Evolutionary conservation across 257 asterid genomes (phyloP), one percentile per base, ranked within the genome.

Genomic region (Phtheirospermum japonicum): DNA sequence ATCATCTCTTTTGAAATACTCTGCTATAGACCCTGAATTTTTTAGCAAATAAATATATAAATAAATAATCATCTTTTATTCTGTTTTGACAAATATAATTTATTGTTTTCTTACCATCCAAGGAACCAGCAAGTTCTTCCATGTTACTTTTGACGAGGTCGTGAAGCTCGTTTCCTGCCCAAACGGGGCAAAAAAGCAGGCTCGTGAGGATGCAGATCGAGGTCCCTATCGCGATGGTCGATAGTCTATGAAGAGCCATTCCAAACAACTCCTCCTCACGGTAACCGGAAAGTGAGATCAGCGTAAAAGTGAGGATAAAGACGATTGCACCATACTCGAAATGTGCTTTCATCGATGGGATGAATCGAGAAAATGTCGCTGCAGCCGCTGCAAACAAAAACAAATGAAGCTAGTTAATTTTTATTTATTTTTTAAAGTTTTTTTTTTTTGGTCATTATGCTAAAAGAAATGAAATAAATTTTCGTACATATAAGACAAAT

Each of bases 151-250:
- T 68, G 67, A 81, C 68, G 67, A 87, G 88, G 67, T 28, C 45
- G 67, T 77, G 94, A 40, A 87, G 87, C 69, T 87, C 88, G 10
- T 57, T 68, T 48, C 93, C 90, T 23, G 95, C 95, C 95, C 95
- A 87, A 0, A 84, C 83, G 6, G 95, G 90, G 60, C 75, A 72
- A 50, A 85, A 57, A 39, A 80, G 65, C 80, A 80, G 73, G 85
- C 74, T 75, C 14, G 70, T 76, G 36, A 79, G 6, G 67, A 87
- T 56, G 76, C 93, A 84, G 33, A 87, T 77, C 70, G 86, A 75
- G 59, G 78, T 65, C 69, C 95, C 95, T 26, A 84, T 80, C 2
- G 80, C 86, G 40, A 87, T 74, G 12, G 90, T 84, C 23, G 90
- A 70, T 46, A 87, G 46, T 63, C 95, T 77, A 16, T 82, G 72